Conservation (phyloP, 306 rosid species). For the Sophora flavescens region DNA sequence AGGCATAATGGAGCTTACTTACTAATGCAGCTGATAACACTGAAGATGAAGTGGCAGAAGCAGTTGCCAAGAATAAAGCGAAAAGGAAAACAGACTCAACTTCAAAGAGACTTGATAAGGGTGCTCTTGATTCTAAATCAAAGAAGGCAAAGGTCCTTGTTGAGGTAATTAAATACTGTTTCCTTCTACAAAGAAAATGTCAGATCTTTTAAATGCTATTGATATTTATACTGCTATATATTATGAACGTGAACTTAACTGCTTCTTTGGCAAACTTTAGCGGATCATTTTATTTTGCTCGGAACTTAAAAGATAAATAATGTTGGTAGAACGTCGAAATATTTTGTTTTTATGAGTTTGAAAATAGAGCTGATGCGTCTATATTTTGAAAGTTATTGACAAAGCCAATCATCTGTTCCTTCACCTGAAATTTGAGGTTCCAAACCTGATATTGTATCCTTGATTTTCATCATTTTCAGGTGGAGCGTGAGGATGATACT, state of each 20-base stretch:
- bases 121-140: conserved; percentile 57
- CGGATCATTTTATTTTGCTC: too few species aligned
- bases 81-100: conserved; percentile 49
- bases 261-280: too few species aligned
- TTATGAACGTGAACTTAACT: background rate
- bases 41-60: conserved; percentile 70
- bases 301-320: too few species aligned
- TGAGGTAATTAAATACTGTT: conserved; percentile 71
- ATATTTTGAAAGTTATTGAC: too few species aligned
- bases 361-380: too few species aligned
- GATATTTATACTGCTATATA: conserved; percentile 14
- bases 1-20: conserved; percentile 40
- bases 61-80: conserved; percentile 50
- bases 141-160: conserved; percentile 77
- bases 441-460: too few species aligned
- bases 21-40: conserved; percentile 61
- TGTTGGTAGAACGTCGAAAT: too few species aligned
- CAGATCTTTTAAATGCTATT: conserved; percentile 26
- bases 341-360: too few species aligned
- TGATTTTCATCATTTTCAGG: too few species aligned
- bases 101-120: conserved; percentile 63
- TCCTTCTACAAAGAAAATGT: conserved; percentile 1
- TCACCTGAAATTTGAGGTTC: too few species aligned
- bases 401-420: too few species aligned
- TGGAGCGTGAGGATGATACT: too few species aligned